Evolutionary conservation across 345 rosid genomes (phyloP), one percentile per base, ranked within the genome.

Genomic region (Rubroshorea leprosula): DNA sequence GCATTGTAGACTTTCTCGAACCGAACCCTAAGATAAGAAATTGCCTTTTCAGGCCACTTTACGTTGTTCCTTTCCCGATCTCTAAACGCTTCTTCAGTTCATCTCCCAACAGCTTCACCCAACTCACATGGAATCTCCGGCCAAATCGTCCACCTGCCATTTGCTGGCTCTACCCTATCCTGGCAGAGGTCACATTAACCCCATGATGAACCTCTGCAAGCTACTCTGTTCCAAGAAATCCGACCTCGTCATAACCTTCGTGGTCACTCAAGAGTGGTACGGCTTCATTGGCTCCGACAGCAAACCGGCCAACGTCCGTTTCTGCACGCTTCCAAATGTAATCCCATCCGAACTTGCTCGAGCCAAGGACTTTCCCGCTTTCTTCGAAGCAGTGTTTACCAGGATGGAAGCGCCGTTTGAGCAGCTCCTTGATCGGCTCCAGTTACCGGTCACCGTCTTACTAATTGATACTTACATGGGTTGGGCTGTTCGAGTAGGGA

Each of bases 261-360:
- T 82, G 25, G 57, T 86, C 63, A 89, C 87, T 0, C 81, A 86
- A 62, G 94, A 89, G 72, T 89, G 94, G 87, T 68, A 73, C 38
- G 75, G 80, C 19, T 57, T 76, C 70, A 64, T 85, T 16, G 68
- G 67, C 38, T 58, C 76, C 14, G 75, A 79, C 20, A 49, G 61
- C 0, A 79, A 65, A 60, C 84, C 85, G 0, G 49, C 23, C 47
- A 66, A 62, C 44, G 60, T 84, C 48, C 52, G 63, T 5, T 71
- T 78, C 59, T 57, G 54, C 21, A 62, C 82, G 0, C 48, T 79
- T 14, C 84, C 87, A 11, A 82, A 77, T 66, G 76, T 79, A 19
- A 63, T 79, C 57, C 87, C 82, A 1, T 70, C 82, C 0, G 87
- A 82, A 76, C 65, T 15, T 9, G 69, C 20, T 21, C 68, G 76